Evolutionary conservation across 495 filamentous ascomycete genomes (phyloP).

Genomic region (Penicillium cataractarum): DNA sequence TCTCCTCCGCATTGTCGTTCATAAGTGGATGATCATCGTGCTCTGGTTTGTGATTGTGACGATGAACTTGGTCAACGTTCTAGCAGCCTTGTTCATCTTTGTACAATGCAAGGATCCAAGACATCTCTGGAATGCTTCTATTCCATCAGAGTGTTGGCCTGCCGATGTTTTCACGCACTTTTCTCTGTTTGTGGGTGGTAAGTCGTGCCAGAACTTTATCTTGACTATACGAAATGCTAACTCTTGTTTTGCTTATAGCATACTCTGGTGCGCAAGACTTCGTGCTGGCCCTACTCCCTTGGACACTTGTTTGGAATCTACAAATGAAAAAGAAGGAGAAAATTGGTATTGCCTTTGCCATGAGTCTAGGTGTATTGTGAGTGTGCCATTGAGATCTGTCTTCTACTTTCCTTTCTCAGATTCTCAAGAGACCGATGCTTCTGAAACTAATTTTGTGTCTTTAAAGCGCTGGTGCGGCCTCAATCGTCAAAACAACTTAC

Average conservation of each 20-base stretch:
- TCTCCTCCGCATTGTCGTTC: constrained; percentile 25
- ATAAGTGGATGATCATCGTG: constrained; percentile 22
- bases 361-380: constrained; percentile 31
- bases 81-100: constrained; percentile 25
- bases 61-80: constrained; percentile 26
- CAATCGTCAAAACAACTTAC: constrained; percentile 26
- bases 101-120: constrained; percentile 27
- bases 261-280: constrained; percentile 31
- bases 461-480: constrained; percentile 20
- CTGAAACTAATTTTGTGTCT: background rate
- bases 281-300: constrained; percentile 24
- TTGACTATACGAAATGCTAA: background rate
- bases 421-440: too few species aligned
- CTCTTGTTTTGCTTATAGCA: constrained; percentile 10
- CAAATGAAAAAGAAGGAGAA: constrained; percentile 31
- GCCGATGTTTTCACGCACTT: constrained; percentile 26
- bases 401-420: background rate
- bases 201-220: background rate
- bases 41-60: constrained; percentile 29
- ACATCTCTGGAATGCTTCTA: constrained; percentile 23
- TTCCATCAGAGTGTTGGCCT: constrained; percentile 29
- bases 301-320: constrained; percentile 28
- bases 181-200: constrained; percentile 28
- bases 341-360: constrained; percentile 23
- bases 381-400: background rate